These are phyloP conservation scores for Mucor indicus DNA, from an alignment of 371 early-diverging fungal species.

Conservation along the genomic window DNA sequence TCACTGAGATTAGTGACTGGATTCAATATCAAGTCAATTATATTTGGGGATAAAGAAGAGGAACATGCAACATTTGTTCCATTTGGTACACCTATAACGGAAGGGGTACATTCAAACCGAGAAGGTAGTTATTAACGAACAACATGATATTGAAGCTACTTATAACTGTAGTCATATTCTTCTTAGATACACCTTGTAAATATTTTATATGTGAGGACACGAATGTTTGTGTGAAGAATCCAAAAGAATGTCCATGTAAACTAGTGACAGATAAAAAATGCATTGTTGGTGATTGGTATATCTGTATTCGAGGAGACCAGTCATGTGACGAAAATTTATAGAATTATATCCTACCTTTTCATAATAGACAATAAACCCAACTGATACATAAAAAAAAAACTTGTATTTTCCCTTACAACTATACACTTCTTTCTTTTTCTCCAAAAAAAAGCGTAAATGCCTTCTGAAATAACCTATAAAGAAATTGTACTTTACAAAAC, in stretches of 20 bases:
- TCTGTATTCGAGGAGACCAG: constrained; percentile 18
- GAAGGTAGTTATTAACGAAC: too few species aligned
- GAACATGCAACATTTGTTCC: background rate
- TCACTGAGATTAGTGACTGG: too few species aligned
- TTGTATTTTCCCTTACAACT: background rate
- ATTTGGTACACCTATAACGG: background rate
- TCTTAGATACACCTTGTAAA: constrained; percentile 14
- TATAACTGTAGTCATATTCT: too few species aligned
- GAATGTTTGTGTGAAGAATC: constrained; percentile 11
- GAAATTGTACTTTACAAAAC: constrained; percentile 85
- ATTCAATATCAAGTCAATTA: background rate
- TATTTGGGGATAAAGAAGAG: background rate
- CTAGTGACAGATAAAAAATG: constrained; percentile 15
- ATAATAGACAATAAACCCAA: background rate
- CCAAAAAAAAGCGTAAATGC: background rate
- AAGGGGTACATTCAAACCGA: too few species aligned
- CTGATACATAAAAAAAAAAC: background rate
- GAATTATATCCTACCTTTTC: background rate
- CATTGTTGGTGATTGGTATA: constrained; percentile 20
- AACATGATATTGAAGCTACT: too few species aligned
- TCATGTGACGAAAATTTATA: constrained; percentile 1
- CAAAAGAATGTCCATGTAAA: constrained; percentile 21
- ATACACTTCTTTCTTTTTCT: background rate
- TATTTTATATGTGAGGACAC: constrained; percentile 17
- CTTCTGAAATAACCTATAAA: constrained; percentile 29